Conservation (phyloP, 2,329 filamentous ascomycete genomes). For the Blumeria hordei region DNA sequence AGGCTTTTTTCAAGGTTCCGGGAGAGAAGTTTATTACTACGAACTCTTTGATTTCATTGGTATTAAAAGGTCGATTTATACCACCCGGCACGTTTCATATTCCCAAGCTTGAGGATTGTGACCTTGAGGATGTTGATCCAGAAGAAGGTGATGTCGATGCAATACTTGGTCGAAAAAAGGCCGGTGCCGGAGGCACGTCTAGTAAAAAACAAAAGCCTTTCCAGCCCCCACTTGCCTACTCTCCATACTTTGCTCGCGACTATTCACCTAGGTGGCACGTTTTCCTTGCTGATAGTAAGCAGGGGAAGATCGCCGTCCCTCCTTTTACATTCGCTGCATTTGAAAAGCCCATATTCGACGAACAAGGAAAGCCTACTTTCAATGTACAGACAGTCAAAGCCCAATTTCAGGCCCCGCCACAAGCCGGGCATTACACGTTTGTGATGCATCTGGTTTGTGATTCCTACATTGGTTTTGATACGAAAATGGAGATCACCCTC, state of each 20-base stretch:
- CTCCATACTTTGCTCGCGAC: constrained; percentile 74
- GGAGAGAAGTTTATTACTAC: constrained; percentile 86
- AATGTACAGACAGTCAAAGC: constrained; percentile 92
- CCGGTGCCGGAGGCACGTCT: constrained; percentile 35
- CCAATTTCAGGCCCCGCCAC: constrained; percentile 84
- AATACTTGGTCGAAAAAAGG: constrained; percentile 49
- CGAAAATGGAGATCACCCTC: constrained; percentile 72
- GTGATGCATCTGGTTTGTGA: constrained; percentile 86
- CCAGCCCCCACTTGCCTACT: constrained; percentile 65
- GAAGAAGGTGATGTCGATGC: constrained; percentile 82
- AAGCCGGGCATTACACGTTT: constrained; percentile 82
- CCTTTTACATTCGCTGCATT: constrained; percentile 90
- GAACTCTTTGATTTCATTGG: constrained; percentile 74
- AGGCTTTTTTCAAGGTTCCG: constrained; percentile 94
- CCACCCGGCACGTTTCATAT: constrained; percentile 60
- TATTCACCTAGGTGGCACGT: constrained; percentile 82
- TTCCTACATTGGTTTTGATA: constrained; percentile 84
- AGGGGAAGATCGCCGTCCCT: constrained; percentile 87
- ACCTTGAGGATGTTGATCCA: constrained; percentile 77
- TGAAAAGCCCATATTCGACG: constrained; percentile 66
- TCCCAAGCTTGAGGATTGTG: constrained; percentile 48
- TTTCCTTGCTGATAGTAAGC: constrained; percentile 82
- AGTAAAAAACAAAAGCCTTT: constrained; percentile 37
- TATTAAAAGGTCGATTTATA: constrained; percentile 84
- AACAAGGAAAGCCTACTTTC: constrained; percentile 67